These are phyloP conservation scores for Puccinia hordei DNA, from an alignment of 1,284 basidiomycete genomes.

Conservation along the genomic window DNA sequence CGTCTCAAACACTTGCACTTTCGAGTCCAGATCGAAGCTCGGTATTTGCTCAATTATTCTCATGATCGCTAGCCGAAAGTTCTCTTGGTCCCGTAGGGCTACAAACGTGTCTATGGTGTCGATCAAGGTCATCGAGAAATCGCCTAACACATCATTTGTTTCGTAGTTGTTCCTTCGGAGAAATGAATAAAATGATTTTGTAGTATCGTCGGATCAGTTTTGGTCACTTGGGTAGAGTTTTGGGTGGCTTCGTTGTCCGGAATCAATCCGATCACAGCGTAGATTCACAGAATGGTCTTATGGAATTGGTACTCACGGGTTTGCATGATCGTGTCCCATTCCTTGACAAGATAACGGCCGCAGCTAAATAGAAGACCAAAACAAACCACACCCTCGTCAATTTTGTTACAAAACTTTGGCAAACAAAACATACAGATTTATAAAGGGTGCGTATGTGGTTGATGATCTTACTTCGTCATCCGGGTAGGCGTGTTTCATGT, in stretches of 20 bases:
- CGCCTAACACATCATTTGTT: conserved; percentile 80
- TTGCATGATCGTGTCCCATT: conserved; percentile 19
- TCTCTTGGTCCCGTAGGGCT: conserved; percentile 70
- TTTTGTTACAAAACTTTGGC: no score
- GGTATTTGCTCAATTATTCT: conserved; percentile 72
- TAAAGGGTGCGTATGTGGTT: no score
- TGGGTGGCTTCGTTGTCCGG: no score
- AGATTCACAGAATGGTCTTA: no score
- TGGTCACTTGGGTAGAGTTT: no score
- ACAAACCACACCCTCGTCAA: no score
- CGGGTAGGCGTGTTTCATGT: no score
- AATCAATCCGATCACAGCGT: no score
- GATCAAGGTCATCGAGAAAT: conserved; percentile 78
- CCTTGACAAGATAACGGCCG: conserved; percentile 39
- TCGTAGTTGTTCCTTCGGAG: conserved; percentile 68
- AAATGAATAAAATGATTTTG: conserved; percentile 27
- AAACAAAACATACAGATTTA: no score
- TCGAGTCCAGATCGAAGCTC: conserved; percentile 72
- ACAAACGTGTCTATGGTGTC: conserved; percentile 80
- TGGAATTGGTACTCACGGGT: conserved; percentile 20
- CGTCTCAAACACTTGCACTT: conserved; percentile 76
- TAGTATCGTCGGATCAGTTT: background rate
- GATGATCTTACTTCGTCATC: no score
- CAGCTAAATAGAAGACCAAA: no score
- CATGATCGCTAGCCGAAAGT: conserved; percentile 74